These are phyloP conservation scores for Ceratocystis diversiconidia DNA, from an alignment of 2,329 filamentous ascomycete species.

Conservation along the genomic window DNA sequence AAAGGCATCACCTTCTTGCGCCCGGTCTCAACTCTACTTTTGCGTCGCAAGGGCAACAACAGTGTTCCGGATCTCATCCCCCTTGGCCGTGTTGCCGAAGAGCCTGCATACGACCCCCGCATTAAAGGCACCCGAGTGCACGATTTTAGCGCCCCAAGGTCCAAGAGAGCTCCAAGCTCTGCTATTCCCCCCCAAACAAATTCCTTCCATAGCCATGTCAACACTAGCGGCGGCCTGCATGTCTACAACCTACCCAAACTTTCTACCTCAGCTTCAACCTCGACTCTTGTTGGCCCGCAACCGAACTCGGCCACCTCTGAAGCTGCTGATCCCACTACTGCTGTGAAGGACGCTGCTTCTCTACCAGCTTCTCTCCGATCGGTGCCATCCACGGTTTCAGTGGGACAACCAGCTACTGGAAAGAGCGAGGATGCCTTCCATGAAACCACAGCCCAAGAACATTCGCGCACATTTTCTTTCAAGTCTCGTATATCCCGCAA, in stretches of 20 bases:
- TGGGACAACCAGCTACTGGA: slow-evolving; percentile 1
- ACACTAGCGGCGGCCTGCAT: neutral
- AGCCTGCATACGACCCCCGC: slow-evolving; percentile 44
- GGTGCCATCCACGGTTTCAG: slow-evolving; percentile 8
- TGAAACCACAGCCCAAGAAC: neutral
- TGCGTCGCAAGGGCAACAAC: slow-evolving; percentile 42
- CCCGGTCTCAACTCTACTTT: slow-evolving; percentile 43
- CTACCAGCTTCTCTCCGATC: slow-evolving; percentile 11
- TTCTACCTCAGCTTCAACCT: slow-evolving; percentile 10
- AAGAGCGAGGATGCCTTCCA: neutral
- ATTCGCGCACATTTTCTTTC: slow-evolving; percentile 10
- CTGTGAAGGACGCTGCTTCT: slow-evolving; percentile 8
- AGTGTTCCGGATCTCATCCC: slow-evolving; percentile 31
- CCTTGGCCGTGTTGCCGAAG: slow-evolving; percentile 28
- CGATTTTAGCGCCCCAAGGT: slow-evolving; percentile 49
- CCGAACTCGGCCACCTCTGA: neutral
- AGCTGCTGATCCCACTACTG: neutral
- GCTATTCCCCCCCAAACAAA: slow-evolving; percentile 11
- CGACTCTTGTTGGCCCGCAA: neutral
- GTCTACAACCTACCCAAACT: slow-evolving; percentile 5
- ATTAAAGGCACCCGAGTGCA: slow-evolving; percentile 51
- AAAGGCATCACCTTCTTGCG: slow-evolving; percentile 45
- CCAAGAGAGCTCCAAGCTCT: slow-evolving; percentile 22
- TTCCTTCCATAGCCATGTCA: neutral
- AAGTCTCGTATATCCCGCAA: slow-evolving; percentile 35